Conservation (phyloP, 2,329 filamentous ascomycete genomes). For the Annulohypoxylon truncatum region DNA sequence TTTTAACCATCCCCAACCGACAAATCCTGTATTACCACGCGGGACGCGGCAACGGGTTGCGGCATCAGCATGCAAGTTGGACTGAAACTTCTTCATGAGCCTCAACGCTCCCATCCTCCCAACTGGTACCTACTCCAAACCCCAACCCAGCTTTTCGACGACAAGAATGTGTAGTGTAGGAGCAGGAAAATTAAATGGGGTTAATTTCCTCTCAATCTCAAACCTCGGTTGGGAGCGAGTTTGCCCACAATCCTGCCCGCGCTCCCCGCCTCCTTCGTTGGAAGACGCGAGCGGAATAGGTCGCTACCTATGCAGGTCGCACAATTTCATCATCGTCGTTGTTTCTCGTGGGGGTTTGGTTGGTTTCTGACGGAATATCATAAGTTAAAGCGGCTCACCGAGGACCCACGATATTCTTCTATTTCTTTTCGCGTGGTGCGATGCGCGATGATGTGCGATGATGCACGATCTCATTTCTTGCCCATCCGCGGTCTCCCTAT, state of each 20-base stretch:
- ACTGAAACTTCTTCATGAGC: constrained; percentile 22
- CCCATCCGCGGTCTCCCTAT: background rate
- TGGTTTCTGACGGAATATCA: background rate
- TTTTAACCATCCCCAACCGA: constrained; percentile 4
- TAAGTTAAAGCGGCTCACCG: constrained; percentile 1
- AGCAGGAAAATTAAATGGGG: background rate
- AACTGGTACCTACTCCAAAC: constrained; percentile 4
- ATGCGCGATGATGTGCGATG: background rate
- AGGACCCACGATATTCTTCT: background rate
- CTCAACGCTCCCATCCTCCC: constrained; percentile 11
- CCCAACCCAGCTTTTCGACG: constrained; percentile 18
- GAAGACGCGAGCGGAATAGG: background rate
- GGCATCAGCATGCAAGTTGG: constrained; percentile 1
- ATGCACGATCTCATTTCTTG: background rate
- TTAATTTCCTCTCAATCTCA: constrained; percentile 10
- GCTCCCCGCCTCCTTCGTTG: background rate
- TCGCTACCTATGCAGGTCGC: background rate
- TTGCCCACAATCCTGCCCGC: background rate
- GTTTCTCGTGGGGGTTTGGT: constrained; percentile 5
- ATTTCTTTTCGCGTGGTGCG: background rate
- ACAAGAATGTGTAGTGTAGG: background rate
- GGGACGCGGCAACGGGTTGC: constrained; percentile 2
- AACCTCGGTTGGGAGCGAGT: background rate
- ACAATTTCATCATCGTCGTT: constrained; percentile 6
- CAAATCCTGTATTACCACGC: constrained; percentile 6